Evolutionary conservation across 768 basidiomycete species (phyloP).

Genomic region (Terana coerulea): DNA sequence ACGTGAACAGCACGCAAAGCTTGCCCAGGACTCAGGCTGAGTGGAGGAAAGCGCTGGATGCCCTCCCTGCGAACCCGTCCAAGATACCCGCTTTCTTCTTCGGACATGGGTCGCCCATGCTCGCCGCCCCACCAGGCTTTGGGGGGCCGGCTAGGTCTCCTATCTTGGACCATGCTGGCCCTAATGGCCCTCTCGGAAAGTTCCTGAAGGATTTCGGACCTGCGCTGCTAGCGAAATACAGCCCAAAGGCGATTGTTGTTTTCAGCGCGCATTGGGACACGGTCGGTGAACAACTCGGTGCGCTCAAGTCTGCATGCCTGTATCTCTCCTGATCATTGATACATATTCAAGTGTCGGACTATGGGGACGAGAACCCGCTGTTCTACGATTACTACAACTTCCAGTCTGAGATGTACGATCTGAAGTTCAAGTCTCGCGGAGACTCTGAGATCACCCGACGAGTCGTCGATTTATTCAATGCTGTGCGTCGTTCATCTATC

Average conservation of each 20-base stretch:
- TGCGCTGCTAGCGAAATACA: conserved; percentile 61
- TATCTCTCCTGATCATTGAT: background rate
- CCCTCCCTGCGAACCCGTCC: conserved; percentile 51
- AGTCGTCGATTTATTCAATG: conserved; percentile 56
- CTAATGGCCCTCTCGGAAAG: conserved; percentile 47
- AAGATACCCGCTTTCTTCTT: conserved; percentile 77
- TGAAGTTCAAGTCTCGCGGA: conserved; percentile 67
- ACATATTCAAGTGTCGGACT: conserved; percentile 58
- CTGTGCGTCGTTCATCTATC: conserved; percentile 31
- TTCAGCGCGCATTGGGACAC: conserved; percentile 87
- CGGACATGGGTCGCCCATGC: conserved; percentile 60
- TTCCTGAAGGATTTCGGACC: conserved; percentile 70
- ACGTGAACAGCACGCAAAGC: no score
- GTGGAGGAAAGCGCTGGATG: conserved; percentile 52
- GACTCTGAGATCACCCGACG: conserved; percentile 52
- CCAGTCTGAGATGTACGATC: conserved; percentile 48
- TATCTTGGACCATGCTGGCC: conserved; percentile 33
- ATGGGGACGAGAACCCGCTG: conserved; percentile 71
- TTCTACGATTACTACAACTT: conserved; percentile 77
- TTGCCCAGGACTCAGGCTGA: conserved; percentile 35
- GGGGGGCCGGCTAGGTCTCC: conserved; percentile 2
- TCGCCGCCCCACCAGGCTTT: conserved; percentile 40
- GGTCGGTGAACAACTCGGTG: conserved; percentile 50
- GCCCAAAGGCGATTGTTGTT: conserved; percentile 74
- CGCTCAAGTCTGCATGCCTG: conserved; percentile 1